Evolutionary conservation across 805 yeast genomes (phyloP).

Genomic region (Candida khao-thaluensis): DNA sequence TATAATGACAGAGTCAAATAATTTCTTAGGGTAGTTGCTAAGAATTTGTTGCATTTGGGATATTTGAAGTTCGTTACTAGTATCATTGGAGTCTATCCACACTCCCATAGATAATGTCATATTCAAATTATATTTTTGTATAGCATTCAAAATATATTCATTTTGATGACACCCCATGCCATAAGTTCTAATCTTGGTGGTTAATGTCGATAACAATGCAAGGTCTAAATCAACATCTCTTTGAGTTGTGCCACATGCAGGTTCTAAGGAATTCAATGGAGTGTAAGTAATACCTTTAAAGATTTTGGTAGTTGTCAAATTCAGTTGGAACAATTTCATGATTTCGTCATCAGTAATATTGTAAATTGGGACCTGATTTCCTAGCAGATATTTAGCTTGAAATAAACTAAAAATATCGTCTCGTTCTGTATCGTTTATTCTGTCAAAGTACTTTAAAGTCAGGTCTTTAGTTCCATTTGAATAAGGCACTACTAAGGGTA

Average conservation of each 20-base stretch:
- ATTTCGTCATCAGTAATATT: slow-evolving; percentile 10
- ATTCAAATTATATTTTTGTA: slow-evolving; percentile 48
- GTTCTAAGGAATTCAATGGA: slow-evolving; percentile 52
- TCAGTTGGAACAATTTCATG: not conserved
- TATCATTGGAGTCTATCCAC: slow-evolving; percentile 53
- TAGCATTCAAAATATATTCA: slow-evolving; percentile 50
- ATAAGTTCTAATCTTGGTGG: slow-evolving; percentile 55
- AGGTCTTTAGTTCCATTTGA: slow-evolving; percentile 30
- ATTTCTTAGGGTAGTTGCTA: slow-evolving; percentile 40
- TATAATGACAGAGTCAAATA: slow-evolving; percentile 52
- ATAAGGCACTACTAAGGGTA: slow-evolving; percentile 24
- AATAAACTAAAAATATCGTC: slow-evolving; percentile 12
- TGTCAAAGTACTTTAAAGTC: slow-evolving; percentile 26
- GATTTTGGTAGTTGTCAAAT: not conserved
- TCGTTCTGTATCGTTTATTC: slow-evolving; percentile 23
- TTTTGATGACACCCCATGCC: slow-evolving; percentile 65
- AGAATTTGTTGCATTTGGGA: slow-evolving; percentile 43
- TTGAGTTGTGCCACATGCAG: slow-evolving; percentile 50
- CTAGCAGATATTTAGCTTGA: not conserved
- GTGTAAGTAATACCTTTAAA: slow-evolving; percentile 56
- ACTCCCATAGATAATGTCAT: slow-evolving; percentile 62
- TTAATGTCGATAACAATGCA: slow-evolving; percentile 55
- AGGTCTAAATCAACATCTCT: slow-evolving; percentile 56
- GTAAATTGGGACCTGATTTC: not conserved
- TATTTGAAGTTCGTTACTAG: slow-evolving; percentile 47